Evolutionary conservation across 306 rosid genomes (phyloP).

Genomic region (Dalbergia cultrata): DNA sequence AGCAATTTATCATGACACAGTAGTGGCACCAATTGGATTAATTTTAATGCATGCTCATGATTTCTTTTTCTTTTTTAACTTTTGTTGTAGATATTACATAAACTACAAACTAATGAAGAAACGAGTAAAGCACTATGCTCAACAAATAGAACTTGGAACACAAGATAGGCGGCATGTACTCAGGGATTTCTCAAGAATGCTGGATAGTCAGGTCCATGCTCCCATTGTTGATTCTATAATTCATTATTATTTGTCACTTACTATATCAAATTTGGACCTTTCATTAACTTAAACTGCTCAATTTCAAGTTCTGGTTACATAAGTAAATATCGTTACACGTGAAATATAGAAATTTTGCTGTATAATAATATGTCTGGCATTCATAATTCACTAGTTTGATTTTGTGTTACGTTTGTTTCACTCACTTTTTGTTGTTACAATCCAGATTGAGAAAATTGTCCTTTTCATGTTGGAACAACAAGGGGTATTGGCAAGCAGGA

Average conservation of each 20-base stretch:
- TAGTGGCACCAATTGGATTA: not conserved
- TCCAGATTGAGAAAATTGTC: conserved; percentile 88
- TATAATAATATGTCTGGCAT: conserved; percentile 1
- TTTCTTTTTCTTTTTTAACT: not conserved
- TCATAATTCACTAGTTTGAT: not conserved
- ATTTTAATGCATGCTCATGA: conserved; percentile 30
- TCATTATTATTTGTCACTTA: not conserved
- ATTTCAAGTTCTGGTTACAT: conserved; percentile 1
- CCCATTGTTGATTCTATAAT: conserved; percentile 15
- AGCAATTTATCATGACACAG: no score
- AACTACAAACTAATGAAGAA: conserved; percentile 92
- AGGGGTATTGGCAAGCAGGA: conserved; percentile 84
- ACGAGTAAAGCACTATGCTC: conserved; percentile 76
- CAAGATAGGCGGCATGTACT: conserved; percentile 80
- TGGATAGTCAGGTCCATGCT: conserved; percentile 77
- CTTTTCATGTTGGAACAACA: conserved; percentile 92
- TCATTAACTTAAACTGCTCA: not conserved
- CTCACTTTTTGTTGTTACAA: conserved; percentile 31
- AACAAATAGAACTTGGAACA: conserved; percentile 79
- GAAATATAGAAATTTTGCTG: not conserved
- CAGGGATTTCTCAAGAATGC: conserved; percentile 91
- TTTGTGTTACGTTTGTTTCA: conserved; percentile 27
- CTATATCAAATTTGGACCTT: conserved; percentile 6
- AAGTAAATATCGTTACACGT: not conserved
- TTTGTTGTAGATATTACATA: conserved; percentile 73